phyloP scores from a whole-genome alignment of 495 filamentous ascomycete genomes.

The Aspergillus leporis region DNA sequence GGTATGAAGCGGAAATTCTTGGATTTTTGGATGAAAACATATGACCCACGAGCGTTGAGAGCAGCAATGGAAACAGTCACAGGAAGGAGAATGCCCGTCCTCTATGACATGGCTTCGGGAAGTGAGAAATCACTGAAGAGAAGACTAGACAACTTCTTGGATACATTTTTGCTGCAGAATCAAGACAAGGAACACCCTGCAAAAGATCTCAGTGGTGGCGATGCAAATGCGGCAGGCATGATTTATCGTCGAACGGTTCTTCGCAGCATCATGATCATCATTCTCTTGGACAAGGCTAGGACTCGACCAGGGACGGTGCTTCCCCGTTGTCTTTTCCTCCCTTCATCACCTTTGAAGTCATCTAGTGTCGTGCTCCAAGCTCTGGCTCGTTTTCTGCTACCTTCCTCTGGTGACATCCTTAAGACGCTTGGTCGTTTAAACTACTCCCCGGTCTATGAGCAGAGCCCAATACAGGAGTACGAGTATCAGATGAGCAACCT shows the following conservation, averaged over 20 bases:
- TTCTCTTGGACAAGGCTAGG: constrained; percentile 56
- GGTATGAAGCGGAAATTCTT: constrained; percentile 59
- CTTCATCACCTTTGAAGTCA: constrained; percentile 55
- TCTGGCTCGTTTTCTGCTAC: constrained; percentile 53
- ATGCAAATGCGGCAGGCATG: constrained; percentile 42
- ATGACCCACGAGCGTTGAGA: constrained; percentile 50
- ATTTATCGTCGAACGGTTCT: constrained; percentile 57
- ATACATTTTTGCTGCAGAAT: constrained; percentile 59
- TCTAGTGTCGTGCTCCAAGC: constrained; percentile 55
- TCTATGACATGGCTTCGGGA: not conserved
- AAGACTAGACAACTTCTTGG: constrained; percentile 53
- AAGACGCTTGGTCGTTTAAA: constrained; percentile 57
- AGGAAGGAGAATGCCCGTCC: constrained; percentile 50
- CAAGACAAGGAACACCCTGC: constrained; percentile 45
- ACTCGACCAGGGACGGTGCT: constrained; percentile 27
- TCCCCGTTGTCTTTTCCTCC: constrained; percentile 45
- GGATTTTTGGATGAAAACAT: constrained; percentile 57
- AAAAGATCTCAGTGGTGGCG: constrained; percentile 22
- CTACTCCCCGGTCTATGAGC: constrained; percentile 53
- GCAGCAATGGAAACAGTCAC: constrained; percentile 61
- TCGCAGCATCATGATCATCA: constrained; percentile 61
- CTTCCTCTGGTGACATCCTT: constrained; percentile 59
- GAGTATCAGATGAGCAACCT: constrained; percentile 59
- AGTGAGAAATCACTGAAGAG: constrained; percentile 36
- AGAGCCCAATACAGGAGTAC: constrained; percentile 61